Evolutionary conservation across 306 rosid species (phyloP).

Genomic region (Glycyrrhiza uralensis): DNA sequence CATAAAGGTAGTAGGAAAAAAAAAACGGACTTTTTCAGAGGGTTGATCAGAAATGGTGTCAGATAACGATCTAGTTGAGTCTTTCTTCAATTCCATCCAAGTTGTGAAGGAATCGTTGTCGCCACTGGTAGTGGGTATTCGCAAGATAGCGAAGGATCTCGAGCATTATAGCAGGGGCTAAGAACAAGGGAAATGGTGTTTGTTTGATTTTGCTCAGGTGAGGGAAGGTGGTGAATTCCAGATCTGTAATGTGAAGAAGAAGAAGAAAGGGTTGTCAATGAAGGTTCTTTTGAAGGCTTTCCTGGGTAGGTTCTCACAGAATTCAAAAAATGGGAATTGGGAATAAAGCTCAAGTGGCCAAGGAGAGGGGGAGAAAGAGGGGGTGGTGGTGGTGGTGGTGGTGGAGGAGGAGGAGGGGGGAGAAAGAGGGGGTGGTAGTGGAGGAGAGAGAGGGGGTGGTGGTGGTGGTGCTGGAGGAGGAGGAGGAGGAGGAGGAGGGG

Average conservation of each 20-base stretch:
- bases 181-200: slow-evolving; percentile 46
- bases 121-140: slow-evolving; percentile 73
- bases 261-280: slow-evolving; percentile 55
- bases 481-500: too few relatives aligned
- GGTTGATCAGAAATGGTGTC: slow-evolving; percentile 67
- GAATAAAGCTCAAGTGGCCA: slow-evolving; percentile 40
- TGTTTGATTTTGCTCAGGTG: slow-evolving; percentile 48
- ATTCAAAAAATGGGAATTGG: too few relatives aligned
- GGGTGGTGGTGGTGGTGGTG: too few relatives aligned
- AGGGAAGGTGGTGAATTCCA: slow-evolving; percentile 51
- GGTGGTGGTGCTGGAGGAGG: too few relatives aligned
- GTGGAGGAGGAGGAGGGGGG: too few relatives aligned
- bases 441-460: too few relatives aligned
- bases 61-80: slow-evolving; percentile 75
- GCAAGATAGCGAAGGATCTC: slow-evolving; percentile 80
- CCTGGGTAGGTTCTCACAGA: slow-evolving; percentile 58
- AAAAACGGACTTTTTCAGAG: slow-evolving; percentile 32
- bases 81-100: slow-evolving; percentile 83
- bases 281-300: slow-evolving; percentile 72
- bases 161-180: slow-evolving; percentile 67
- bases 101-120: slow-evolving; percentile 66
- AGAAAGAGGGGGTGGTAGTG: too few relatives aligned
- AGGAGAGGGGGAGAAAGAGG: too few relatives aligned
- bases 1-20: neutral
- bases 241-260: slow-evolving; percentile 65